These are phyloP conservation scores for Lepiota subincarnata DNA, from an alignment of 768 basidiomycete genomes.

Conservation along the genomic window DNA sequence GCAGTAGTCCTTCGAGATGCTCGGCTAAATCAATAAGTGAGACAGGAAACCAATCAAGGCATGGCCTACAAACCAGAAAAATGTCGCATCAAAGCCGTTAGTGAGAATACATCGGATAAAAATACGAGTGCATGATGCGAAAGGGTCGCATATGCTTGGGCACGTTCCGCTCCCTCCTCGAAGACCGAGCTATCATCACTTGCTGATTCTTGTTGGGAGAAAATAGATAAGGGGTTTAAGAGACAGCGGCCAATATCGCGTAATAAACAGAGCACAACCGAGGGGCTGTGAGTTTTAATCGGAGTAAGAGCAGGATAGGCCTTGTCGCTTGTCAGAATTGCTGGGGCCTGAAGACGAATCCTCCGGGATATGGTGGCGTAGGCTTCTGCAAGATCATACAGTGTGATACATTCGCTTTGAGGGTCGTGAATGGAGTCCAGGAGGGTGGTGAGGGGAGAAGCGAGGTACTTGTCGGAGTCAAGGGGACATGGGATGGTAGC, in stretches of 20 bases:
- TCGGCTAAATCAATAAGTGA: constrained; percentile 25
- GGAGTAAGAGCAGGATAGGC: constrained; percentile 20
- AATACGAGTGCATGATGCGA: constrained; percentile 52
- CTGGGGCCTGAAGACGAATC: constrained; percentile 28
- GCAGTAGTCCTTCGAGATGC: constrained; percentile 41
- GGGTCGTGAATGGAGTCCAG: constrained; percentile 39
- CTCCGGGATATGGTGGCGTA: constrained; percentile 49
- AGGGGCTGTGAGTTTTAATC: constrained; percentile 28
- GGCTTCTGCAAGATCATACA: constrained; percentile 59
- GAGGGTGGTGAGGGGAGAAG: constrained; percentile 44
- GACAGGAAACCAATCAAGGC: background rate
- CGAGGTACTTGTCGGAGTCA: constrained; percentile 24
- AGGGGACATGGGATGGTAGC: constrained; percentile 8
- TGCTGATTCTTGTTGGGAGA: constrained; percentile 16
- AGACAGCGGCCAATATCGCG: constrained; percentile 50
- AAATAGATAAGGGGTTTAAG: constrained; percentile 22
- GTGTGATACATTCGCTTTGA: constrained; percentile 30
- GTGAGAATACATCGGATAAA: constrained; percentile 47
- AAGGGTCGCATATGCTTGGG: constrained; percentile 39
- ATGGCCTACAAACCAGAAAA: constrained; percentile 44
- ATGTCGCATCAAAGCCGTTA: constrained; percentile 37
- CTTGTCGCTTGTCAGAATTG: constrained; percentile 15
- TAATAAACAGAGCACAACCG: constrained; percentile 29
- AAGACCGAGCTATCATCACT: constrained; percentile 15
- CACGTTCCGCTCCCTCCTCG: constrained; percentile 36